phyloP scores from a whole-genome alignment of 1,284 basidiomycete genomes.

The Gomphus sp. region DNA sequence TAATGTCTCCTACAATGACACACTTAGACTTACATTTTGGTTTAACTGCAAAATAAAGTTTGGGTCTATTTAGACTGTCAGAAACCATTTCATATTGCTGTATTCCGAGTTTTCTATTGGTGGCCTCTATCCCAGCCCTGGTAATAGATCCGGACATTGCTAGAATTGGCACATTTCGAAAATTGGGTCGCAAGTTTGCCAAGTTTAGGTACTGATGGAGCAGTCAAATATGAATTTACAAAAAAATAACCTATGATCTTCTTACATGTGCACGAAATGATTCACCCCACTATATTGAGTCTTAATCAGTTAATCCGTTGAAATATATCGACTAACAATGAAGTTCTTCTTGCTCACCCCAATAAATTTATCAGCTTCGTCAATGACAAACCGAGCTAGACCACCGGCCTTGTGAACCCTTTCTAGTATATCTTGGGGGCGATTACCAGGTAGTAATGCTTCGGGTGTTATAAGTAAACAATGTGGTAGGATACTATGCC shows the following conservation, averaged over 20 bases:
- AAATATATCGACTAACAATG: not conserved
- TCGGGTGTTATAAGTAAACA: not conserved
- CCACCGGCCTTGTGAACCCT: not conserved
- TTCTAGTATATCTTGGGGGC: too few species aligned
- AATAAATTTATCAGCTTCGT: slow-evolving; percentile 9
- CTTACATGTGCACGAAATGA: not conserved
- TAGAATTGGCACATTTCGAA: not conserved
- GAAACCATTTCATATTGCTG: not conserved
- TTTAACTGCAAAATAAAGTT: slow-evolving; percentile 1
- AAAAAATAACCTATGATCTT: not conserved
- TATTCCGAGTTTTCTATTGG: not conserved
- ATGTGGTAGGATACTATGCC: not conserved
- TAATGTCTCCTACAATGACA: not conserved
- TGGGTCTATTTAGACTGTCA: not conserved
- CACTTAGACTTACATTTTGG: not conserved
- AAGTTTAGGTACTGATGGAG: not conserved
- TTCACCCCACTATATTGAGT: not conserved
- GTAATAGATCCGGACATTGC: slow-evolving; percentile 3
- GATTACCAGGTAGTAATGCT: too few species aligned
- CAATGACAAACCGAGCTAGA: slow-evolving; percentile 1
- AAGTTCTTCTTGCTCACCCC: not conserved
- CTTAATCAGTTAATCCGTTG: not conserved
- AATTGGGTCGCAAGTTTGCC: not conserved
- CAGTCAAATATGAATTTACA: not conserved
- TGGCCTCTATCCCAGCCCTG: not conserved